These are phyloP conservation scores for Ceratorhiza oryzae-sativae DNA, from an alignment of 1,284 basidiomycete genomes.

Conservation along the genomic window DNA sequence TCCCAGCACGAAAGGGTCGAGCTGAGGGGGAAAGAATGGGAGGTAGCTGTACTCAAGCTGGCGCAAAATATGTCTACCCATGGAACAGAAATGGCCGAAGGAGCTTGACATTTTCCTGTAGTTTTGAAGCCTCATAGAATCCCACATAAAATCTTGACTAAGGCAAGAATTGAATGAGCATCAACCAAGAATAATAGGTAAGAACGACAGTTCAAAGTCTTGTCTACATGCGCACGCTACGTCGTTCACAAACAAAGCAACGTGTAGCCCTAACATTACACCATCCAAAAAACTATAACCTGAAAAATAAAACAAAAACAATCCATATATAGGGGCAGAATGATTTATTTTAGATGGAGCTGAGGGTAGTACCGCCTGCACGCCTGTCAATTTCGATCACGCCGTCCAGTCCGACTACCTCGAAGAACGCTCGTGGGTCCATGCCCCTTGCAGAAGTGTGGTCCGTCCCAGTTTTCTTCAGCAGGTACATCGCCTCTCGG, in stretches of 20 bases:
- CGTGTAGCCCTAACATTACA: background rate
- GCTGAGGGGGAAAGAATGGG: no score
- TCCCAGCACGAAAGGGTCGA: no score
- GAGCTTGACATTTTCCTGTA: no score
- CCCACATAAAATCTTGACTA: no score
- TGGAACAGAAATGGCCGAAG: no score
- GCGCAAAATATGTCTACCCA: no score
- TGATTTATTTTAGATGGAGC: conserved; percentile 52
- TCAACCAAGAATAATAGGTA: background rate
- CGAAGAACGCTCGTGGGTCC: conserved; percentile 78
- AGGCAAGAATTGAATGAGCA: no score
- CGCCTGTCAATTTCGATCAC: conserved; percentile 64
- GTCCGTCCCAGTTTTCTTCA: conserved; percentile 79
- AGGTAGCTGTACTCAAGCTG: no score
- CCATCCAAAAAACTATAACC: background rate
- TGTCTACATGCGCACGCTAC: background rate
- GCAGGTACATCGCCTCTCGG: conserved; percentile 71
- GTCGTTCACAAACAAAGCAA: background rate
- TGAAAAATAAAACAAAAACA: background rate
- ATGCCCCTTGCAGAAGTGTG: conserved; percentile 74
- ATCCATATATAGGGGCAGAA: background rate
- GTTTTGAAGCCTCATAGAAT: no score
- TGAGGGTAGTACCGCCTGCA: conserved; percentile 66
- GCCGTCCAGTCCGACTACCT: conserved; percentile 71
- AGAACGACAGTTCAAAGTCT: background rate